Evolutionary conservation across 1,139 yeast species (phyloP).

Genomic region (Scheffersomyces cryptocercus): DNA sequence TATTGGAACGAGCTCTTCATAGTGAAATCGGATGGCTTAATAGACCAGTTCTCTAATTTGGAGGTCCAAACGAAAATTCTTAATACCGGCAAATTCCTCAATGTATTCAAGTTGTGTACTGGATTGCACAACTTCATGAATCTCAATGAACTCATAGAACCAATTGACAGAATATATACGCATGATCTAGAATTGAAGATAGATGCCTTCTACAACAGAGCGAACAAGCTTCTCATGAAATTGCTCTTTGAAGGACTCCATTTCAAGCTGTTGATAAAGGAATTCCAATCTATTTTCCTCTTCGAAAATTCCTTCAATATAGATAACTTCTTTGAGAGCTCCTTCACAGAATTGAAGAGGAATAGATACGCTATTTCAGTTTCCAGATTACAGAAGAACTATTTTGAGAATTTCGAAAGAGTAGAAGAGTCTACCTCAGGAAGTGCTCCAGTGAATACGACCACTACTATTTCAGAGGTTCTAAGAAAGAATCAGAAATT

Average conservation of each 20-base stretch:
- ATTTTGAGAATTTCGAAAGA: slow-evolving; percentile 15
- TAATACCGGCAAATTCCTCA: slow-evolving; percentile 82
- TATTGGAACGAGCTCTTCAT: slow-evolving; percentile 88
- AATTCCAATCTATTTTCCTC: slow-evolving; percentile 57
- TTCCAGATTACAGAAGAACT: slow-evolving; percentile 27
- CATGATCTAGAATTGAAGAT: slow-evolving; percentile 60
- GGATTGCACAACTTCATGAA: slow-evolving; percentile 39
- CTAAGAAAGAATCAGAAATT: slow-evolving; percentile 27
- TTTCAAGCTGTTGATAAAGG: slow-evolving; percentile 47
- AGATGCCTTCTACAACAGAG: slow-evolving; percentile 63
- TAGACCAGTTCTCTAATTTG: slow-evolving; percentile 60
- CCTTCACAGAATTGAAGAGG: slow-evolving; percentile 36
- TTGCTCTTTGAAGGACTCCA: slow-evolving; percentile 64
- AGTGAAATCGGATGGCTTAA: slow-evolving; percentile 72
- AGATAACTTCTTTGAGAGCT: slow-evolving; percentile 41
- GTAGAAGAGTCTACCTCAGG: background rate
- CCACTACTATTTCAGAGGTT: slow-evolving; percentile 13
- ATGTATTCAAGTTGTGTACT: slow-evolving; percentile 64
- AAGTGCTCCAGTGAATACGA: background rate
- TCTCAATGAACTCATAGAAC: slow-evolving; percentile 29
- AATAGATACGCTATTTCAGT: slow-evolving; percentile 33
- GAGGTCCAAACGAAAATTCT: slow-evolving; percentile 65
- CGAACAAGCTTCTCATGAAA: slow-evolving; percentile 63
- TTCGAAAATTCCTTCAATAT: slow-evolving; percentile 48
- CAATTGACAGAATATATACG: slow-evolving; percentile 51